Percentiles rank a stretch among this genome's conserved stretches.
Evolutionary conservation across 176 grass and related monocot species (phyloP).

Genomic region (Ananas comosus): DNA sequence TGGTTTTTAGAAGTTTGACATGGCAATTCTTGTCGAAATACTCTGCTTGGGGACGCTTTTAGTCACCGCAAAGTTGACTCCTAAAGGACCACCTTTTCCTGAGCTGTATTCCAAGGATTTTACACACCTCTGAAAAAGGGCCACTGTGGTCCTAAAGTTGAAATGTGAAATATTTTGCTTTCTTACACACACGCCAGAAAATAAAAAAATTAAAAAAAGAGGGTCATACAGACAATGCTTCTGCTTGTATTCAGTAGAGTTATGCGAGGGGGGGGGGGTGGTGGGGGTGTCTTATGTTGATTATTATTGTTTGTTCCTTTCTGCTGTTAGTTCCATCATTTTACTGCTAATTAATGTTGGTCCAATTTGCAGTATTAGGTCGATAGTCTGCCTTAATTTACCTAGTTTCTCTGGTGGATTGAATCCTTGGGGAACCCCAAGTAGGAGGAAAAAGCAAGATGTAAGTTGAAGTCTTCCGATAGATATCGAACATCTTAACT

Average conservation of each 20-base stretch:
- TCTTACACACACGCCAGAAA: too few species aligned
- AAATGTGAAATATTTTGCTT: too few species aligned
- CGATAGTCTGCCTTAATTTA: constrained; percentile 90
- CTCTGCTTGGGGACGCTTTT: neutral
- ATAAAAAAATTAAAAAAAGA: too few species aligned
- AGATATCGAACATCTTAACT: neutral
- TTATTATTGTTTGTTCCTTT: constrained; percentile 7
- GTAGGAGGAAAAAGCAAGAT: constrained; percentile 73
- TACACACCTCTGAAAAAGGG: too few species aligned
- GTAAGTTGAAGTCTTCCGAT: constrained; percentile 32
- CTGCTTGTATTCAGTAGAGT: too few species aligned
- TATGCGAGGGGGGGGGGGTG: too few species aligned
- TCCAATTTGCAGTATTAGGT: constrained; percentile 72
- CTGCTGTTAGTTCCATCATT: neutral
- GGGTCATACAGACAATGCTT: too few species aligned
- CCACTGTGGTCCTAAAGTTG: too few species aligned
- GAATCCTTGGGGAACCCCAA: constrained; percentile 94
- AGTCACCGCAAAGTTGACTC: neutral
- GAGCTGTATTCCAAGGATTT: too few species aligned
- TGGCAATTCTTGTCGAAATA: neutral
- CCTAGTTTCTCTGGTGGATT: constrained; percentile 97
- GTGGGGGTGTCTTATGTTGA: neutral
- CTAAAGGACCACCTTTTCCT: too few species aligned
- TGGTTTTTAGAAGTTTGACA: neutral
- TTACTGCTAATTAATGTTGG: constrained; percentile 9